Conservation (phyloP, 208 protist species). For the Angomonas deanei region DNA sequence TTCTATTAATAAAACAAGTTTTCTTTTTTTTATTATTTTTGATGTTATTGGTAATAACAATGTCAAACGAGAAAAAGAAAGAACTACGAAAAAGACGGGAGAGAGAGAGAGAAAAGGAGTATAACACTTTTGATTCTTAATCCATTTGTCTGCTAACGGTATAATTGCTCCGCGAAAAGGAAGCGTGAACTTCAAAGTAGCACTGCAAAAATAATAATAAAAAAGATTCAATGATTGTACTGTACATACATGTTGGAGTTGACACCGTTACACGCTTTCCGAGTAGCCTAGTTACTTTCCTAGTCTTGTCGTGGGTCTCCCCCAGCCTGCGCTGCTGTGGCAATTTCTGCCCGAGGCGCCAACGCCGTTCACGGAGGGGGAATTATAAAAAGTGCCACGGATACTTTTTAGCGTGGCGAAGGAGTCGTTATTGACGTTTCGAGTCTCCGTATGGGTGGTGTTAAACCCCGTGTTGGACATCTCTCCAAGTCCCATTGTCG, state of each 20-base stretch:
- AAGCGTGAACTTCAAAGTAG: too few species aligned
- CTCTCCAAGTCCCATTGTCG: too few species aligned
- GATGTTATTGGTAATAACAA: constrained; percentile 16
- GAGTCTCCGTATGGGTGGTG: too few species aligned
- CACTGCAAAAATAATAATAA: background rate
- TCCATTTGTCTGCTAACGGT: too few species aligned
- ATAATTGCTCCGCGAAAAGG: too few species aligned
- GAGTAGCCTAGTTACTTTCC: background rate
- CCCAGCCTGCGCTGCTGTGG: background rate
- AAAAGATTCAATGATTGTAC: background rate
- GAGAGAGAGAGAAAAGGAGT: constrained; percentile 7
- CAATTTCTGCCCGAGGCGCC: background rate
- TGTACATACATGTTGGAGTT: too few species aligned
- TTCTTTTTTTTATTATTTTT: background rate
- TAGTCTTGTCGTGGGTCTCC: background rate
- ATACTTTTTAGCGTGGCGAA: background rate
- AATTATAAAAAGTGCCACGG: background rate
- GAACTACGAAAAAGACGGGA: constrained; percentile 13
- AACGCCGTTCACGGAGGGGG: background rate
- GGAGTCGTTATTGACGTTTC: background rate
- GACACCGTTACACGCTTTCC: too few species aligned
- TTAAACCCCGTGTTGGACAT: too few species aligned
- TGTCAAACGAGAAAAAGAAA: constrained; percentile 21
- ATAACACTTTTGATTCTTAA: background rate
- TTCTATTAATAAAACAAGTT: background rate